Conservation (phyloP, 1,284 basidiomycete genomes). For the Tilletiaria anomala region DNA sequence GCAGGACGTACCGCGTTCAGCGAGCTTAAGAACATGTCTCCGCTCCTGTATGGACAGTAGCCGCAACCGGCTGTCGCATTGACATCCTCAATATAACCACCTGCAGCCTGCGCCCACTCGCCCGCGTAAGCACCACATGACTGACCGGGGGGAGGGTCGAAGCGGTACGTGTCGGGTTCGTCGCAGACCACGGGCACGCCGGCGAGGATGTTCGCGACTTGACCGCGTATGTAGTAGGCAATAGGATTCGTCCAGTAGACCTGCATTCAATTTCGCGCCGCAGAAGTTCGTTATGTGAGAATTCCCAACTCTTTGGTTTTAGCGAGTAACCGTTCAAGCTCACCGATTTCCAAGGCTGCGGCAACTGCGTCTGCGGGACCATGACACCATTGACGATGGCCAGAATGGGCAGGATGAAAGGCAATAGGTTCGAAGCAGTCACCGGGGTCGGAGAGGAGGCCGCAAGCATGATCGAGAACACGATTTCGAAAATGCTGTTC, state of each 20-base stretch:
- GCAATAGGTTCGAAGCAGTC: slow-evolving; percentile 30
- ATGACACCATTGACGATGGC: slow-evolving; percentile 40
- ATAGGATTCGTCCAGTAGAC: slow-evolving; percentile 23
- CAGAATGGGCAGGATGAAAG: slow-evolving; percentile 34
- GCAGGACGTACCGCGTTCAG: background rate
- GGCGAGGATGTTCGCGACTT: slow-evolving; percentile 24
- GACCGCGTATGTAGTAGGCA: slow-evolving; percentile 26
- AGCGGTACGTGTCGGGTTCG: slow-evolving; percentile 15
- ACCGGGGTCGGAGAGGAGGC: slow-evolving; percentile 29
- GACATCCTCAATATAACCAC: slow-evolving; percentile 16
- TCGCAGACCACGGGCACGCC: slow-evolving; percentile 19
- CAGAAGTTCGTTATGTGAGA: background rate
- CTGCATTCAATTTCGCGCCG: background rate
- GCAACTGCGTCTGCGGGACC: slow-evolving; percentile 20
- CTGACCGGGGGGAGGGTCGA: slow-evolving; percentile 19
- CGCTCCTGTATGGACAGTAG: slow-evolving; percentile 16
- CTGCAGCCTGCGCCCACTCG: slow-evolving; percentile 12
- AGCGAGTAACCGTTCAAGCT: slow-evolving; percentile 8
- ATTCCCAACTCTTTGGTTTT: too few species aligned
- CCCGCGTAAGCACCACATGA: slow-evolving; percentile 19
- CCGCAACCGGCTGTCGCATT: slow-evolving; percentile 10
- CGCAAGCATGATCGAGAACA: slow-evolving; percentile 29
- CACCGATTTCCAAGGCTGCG: slow-evolving; percentile 20
- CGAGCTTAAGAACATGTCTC: background rate
- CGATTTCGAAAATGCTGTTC: slow-evolving; percentile 19